Evolutionary conservation across 2,329 filamentous ascomycete species (phyloP), one percentile per base, ranked within the genome.

Genomic region (Aureobasidium leucospermi): DNA sequence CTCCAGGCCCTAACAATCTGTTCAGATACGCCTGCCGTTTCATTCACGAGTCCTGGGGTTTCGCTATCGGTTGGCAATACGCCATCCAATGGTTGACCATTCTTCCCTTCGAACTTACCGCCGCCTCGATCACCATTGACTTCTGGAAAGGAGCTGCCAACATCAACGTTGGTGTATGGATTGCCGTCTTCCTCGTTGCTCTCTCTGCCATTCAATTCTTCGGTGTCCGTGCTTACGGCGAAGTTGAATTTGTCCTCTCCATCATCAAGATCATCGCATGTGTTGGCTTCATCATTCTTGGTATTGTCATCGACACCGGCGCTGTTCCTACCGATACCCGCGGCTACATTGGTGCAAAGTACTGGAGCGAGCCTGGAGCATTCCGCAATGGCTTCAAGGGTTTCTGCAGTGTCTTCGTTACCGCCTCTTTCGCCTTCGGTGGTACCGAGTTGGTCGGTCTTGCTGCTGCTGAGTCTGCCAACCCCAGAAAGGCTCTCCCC

Each of bases 221-320:
- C 55, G 70, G 69, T 11, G 69, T 72, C 31, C 64, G 64, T 38
- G 69, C 69, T 13, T 73, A 56, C 15, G 57, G 48, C 42, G 60
- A 32, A 47, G 68, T 67, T 9, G 71, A 73, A 43, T 73, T 73
- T 62, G 59, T 72, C 42, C 67, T 73, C 43, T 63, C 67, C n/a
- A 69, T 71, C 61, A 65, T 71, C 66, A 72, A 73, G 61, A 66
- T 73, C 43, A 60, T 69, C 16, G 70, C 84, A 47, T 79, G 81
- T 66, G 73, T 80, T 9, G 85, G 84, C 5, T 87, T 87, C 69
- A 87, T 87, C 68, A 78, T 88, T 64, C 73, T 86, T 29, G 83
- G 81, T 46, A 83, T 86, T 58, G 71, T 85, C 59, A 78, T 85
- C 66, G 78, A 84, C 68, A 76, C 74, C 58, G 83, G 83, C 45